phyloP scores from a whole-genome alignment of 371 early-diverging fungal genomes.

The Lichtheimia ramosa region DNA sequence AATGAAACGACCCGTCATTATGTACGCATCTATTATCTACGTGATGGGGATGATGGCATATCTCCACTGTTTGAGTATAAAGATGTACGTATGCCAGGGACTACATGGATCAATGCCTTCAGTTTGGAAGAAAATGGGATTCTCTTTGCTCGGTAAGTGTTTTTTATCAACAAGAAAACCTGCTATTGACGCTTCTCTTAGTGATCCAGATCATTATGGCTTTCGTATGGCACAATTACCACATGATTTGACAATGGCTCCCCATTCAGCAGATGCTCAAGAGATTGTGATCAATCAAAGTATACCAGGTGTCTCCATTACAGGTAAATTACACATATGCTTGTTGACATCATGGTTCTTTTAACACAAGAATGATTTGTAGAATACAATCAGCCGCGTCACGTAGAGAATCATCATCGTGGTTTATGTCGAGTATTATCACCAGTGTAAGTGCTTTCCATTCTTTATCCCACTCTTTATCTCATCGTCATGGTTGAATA shows the following conservation, averaged over 20 bases:
- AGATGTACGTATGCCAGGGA: slow-evolving; percentile 40
- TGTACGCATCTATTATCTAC: slow-evolving; percentile 27
- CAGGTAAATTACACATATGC: slow-evolving; percentile 11
- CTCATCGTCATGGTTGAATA: not conserved
- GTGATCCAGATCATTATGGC: slow-evolving; percentile 41
- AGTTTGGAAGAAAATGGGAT: slow-evolving; percentile 31
- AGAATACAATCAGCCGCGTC: slow-evolving; percentile 10
- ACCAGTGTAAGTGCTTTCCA: slow-evolving; percentile 12
- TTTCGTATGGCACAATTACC: slow-evolving; percentile 36
- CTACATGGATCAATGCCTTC: slow-evolving; percentile 38
- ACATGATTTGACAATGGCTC: not conserved
- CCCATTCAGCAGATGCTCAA: slow-evolving; percentile 2
- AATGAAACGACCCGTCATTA: slow-evolving; percentile 31
- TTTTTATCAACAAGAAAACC: not conserved
- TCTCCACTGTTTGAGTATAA: slow-evolving; percentile 6
- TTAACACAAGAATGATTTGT: not conserved
- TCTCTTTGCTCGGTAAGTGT: slow-evolving; percentile 38
- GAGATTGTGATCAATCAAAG: slow-evolving; percentile 10
- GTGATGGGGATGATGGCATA: not conserved
- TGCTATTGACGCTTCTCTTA: not conserved
- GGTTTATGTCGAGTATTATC: slow-evolving; percentile 6
- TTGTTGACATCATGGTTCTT: not conserved
- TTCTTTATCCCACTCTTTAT: not conserved
- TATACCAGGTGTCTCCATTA: slow-evolving; percentile 23
- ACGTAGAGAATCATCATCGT: not conserved